phyloP scores from a whole-genome alignment of 352 stramenopile species.

The Phytophthora pini region DNA sequence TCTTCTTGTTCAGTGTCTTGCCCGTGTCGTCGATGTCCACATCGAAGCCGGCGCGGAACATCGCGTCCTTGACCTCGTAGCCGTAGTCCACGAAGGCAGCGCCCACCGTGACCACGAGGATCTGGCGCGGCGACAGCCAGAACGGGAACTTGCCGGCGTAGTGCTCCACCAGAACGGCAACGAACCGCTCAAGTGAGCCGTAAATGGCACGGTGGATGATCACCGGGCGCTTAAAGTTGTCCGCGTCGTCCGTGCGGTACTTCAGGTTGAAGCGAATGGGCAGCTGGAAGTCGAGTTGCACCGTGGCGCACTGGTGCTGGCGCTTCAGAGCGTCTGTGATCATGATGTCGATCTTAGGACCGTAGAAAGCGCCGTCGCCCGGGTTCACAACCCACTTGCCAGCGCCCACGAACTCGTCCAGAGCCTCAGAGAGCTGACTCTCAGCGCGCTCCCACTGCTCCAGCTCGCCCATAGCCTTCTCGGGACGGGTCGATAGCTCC shows the following conservation, averaged over 20 bases:
- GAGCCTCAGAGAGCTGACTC: constrained; percentile 84
- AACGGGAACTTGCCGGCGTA: constrained; percentile 99
- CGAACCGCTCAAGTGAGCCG: constrained; percentile 97
- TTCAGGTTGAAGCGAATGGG: constrained; percentile 98
- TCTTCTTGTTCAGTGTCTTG: constrained; percentile 99
- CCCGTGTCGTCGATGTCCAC: constrained; percentile 96
- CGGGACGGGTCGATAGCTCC: constrained; percentile 96
- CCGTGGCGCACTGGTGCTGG: constrained; percentile 97
- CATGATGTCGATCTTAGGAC: constrained; percentile 99
- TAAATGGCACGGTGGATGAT: constrained; percentile 99
- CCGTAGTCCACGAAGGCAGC: constrained; percentile 95
- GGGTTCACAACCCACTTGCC: constrained; percentile 97
- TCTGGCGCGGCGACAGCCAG: constrained; percentile 96
- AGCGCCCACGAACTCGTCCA: constrained; percentile 95
- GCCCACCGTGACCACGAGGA: constrained; percentile 96
- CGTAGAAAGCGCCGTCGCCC: constrained; percentile 99
- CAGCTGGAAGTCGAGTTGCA: constrained; percentile 99
- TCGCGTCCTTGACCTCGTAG: constrained; percentile 88
- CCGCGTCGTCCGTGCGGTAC: constrained; percentile 83
- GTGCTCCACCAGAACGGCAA: constrained; percentile 98
- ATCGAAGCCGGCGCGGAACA: constrained; percentile 96
- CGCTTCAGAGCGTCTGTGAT: constrained; percentile 96
- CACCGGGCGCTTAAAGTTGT: constrained; percentile 92
- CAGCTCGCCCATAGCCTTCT: constrained; percentile 96
- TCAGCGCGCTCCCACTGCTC: constrained; percentile 92